Conservation (phyloP, 768 basidiomycete species). For the Lactarius sanguifluus region DNA sequence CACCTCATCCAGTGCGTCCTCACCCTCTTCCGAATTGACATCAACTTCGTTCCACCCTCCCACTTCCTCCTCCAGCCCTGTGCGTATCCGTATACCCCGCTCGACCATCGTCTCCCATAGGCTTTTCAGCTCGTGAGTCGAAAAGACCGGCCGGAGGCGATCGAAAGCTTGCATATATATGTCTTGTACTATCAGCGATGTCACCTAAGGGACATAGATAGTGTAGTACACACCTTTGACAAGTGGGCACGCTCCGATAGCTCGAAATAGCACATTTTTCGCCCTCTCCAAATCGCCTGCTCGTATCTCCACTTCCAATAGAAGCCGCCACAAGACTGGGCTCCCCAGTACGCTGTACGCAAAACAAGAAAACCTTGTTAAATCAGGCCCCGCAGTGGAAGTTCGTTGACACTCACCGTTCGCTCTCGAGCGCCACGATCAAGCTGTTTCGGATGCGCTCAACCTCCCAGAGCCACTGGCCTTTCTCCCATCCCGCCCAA, state of each 20-base stretch:
- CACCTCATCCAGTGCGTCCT: slow-evolving; percentile 50
- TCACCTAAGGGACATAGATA: neutral
- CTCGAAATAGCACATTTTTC: slow-evolving; percentile 72
- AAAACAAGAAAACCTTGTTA: neutral
- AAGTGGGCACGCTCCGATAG: slow-evolving; percentile 71
- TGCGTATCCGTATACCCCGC: slow-evolving; percentile 62
- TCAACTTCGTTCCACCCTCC: slow-evolving; percentile 45
- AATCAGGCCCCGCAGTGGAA: slow-evolving; percentile 5
- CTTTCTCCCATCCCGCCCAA: slow-evolving; percentile 75
- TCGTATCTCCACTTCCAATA: slow-evolving; percentile 74
- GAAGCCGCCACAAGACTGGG: slow-evolving; percentile 68
- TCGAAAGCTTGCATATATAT: slow-evolving; percentile 79
- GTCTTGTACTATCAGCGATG: slow-evolving; percentile 38
- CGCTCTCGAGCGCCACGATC: slow-evolving; percentile 58
- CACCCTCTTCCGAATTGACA: slow-evolving; percentile 23
- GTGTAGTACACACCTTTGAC: slow-evolving; percentile 55
- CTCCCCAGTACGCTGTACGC: slow-evolving; percentile 61
- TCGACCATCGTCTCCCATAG: slow-evolving; percentile 78
- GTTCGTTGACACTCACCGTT: slow-evolving; percentile 50
- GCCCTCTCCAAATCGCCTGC: slow-evolving; percentile 56
- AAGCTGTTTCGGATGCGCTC: slow-evolving; percentile 71
- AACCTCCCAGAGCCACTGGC: slow-evolving; percentile 65
- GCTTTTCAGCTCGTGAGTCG: slow-evolving; percentile 53
- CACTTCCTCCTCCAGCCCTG: slow-evolving; percentile 58
- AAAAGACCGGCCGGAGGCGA: slow-evolving; percentile 63